Conservation (phyloP, 148 eudicot species). For the Rhododendron williamsianum region DNA sequence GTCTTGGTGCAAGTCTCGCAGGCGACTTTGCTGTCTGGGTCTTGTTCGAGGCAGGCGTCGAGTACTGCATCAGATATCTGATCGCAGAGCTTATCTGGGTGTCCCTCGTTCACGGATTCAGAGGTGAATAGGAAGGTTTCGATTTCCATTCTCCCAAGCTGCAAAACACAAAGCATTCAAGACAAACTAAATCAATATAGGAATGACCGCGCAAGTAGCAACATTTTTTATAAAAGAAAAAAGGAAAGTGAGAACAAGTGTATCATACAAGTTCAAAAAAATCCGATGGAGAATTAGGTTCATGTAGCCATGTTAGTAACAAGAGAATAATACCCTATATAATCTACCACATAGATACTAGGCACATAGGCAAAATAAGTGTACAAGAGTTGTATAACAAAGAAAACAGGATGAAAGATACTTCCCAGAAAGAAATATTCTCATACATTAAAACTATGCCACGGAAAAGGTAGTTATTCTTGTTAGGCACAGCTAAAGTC, state of each 20-base stretch:
- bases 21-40: conserved; percentile 23
- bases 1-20: conserved; percentile 33
- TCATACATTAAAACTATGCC: background rate
- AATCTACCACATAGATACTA: background rate
- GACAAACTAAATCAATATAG: background rate
- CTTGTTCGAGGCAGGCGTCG: conserved; percentile 23
- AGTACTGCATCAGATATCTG: conserved; percentile 25
- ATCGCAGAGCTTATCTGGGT: conserved; percentile 26
- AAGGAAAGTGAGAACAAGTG: background rate
- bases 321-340: background rate
- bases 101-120: conserved; percentile 23
- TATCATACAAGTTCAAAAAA: background rate
- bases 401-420: background rate
- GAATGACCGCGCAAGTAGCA: background rate
- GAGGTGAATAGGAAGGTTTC: conserved; percentile 21
- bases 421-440: background rate
- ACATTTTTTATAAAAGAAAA: background rate
- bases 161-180: background rate
- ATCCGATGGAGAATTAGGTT: background rate
- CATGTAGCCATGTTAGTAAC: background rate
- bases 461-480: background rate
- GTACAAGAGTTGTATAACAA: background rate
- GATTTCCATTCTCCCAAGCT: conserved; percentile 13
- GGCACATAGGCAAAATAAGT: background rate
- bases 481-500: background rate